Percentiles rank a stretch among this genome's conserved stretches.
Evolutionary conservation across 2,329 filamentous ascomycete species (phyloP).

Genomic region (Grosmannia huntii): DNA sequence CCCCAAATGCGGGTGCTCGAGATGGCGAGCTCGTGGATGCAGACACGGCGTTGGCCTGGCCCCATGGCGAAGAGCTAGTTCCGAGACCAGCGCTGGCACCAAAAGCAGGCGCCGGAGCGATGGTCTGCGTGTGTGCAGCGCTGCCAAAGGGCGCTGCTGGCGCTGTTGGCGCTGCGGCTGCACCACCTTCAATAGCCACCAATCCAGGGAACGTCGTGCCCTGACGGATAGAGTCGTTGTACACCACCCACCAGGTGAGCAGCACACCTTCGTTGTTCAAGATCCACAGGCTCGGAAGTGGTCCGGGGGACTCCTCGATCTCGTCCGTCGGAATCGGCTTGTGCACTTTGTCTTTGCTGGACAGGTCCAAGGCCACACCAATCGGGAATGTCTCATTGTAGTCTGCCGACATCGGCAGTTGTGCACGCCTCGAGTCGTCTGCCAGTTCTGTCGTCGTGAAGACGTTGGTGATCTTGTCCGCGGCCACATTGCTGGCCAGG

Average conservation of each 20-base stretch:
- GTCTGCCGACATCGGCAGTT: constrained; percentile 57
- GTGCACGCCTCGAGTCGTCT: constrained; percentile 63
- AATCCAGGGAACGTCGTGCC: constrained; percentile 64
- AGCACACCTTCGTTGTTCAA: constrained; percentile 84
- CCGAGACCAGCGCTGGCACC: constrained; percentile 36
- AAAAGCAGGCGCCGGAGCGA: constrained; percentile 27
- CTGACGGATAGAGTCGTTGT: constrained; percentile 70
- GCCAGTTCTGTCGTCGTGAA: constrained; percentile 63
- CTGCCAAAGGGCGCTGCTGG: constrained; percentile 19
- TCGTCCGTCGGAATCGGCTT: constrained; percentile 68
- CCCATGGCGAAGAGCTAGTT: constrained; percentile 39
- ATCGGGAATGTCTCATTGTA: constrained; percentile 63
- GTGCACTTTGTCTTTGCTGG: constrained; percentile 62
- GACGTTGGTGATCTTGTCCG: constrained; percentile 47
- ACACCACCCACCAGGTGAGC: constrained; percentile 82
- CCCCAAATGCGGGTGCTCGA: constrained; percentile 33
- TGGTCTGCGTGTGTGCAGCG: constrained; percentile 5
- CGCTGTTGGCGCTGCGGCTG: constrained; percentile 15
- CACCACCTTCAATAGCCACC: constrained; percentile 28
- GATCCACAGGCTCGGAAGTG: constrained; percentile 71
- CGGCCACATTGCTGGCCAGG: constrained; percentile 46
- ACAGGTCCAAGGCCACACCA: constrained; percentile 74
- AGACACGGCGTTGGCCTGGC: constrained; percentile 13
- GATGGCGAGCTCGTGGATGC: constrained; percentile 14
- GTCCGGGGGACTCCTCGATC: constrained; percentile 63